Evolutionary conservation across 176 grass and related monocot genomes (phyloP).

Genomic region (Oropetium thomaeum): DNA sequence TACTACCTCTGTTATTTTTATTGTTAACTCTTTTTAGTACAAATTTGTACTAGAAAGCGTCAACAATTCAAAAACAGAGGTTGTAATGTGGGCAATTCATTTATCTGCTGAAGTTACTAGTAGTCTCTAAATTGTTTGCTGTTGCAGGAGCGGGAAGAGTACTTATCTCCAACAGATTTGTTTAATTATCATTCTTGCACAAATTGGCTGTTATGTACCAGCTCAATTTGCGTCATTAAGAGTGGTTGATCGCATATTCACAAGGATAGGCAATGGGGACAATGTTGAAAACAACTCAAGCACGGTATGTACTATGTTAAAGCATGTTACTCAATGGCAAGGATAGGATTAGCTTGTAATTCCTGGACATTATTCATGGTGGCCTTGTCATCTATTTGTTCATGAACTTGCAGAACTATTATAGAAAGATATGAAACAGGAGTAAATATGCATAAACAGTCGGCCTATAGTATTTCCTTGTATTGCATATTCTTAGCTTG

Average conservation of each 20-base stretch:
- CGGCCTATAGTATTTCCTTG: background rate
- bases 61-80: no score
- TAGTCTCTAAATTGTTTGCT: conserved; percentile 23
- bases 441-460: background rate
- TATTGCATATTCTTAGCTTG: conserved; percentile 13
- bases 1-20: no score
- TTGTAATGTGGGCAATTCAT: conserved; percentile 25
- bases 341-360: background rate
- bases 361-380: background rate
- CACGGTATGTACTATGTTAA: conserved; percentile 52
- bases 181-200: conserved; percentile 88
- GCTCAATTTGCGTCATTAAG: conserved; percentile 94
- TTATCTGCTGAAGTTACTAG: conserved; percentile 32
- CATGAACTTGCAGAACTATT: background rate
- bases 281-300: conserved; percentile 93
- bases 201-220: conserved; percentile 91
- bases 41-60: no score
- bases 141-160: conserved; percentile 92
- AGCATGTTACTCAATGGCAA: background rate
- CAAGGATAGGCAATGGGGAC: conserved; percentile 79
- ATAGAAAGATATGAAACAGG: background rate
- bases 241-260: conserved; percentile 84
- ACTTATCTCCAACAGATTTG: conserved; percentile 99
- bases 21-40: no score
- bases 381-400: conserved; percentile 6